These are phyloP conservation scores for Urochloa ruziziensis DNA, from an alignment of 176 grass and related monocot species.

Conservation along the genomic window DNA sequence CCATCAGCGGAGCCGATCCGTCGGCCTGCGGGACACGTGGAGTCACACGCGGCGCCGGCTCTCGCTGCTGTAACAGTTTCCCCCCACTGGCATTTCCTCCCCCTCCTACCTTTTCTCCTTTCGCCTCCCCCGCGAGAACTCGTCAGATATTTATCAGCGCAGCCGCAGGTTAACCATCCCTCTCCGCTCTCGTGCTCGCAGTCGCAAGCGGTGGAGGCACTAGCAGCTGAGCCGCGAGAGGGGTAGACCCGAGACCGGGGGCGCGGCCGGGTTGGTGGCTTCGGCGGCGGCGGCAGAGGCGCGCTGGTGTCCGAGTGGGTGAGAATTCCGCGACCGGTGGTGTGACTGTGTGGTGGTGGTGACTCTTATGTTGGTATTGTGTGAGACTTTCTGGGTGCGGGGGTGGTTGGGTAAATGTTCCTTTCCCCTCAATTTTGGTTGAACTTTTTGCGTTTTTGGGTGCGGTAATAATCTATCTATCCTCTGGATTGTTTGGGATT, in stretches of 20 bases:
- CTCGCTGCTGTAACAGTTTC: background rate
- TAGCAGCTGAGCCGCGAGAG: background rate
- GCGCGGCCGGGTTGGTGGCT: background rate
- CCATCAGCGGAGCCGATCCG: background rate
- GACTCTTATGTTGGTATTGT: background rate
- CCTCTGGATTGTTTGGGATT: background rate
- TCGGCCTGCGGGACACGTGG: conserved; percentile 34
- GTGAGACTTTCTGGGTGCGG: background rate
- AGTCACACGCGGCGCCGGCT: conserved; percentile 9
- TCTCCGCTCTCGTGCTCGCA: background rate
- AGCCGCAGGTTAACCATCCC: background rate
- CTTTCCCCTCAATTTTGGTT: background rate
- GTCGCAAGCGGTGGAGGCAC: background rate
- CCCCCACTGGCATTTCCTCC: background rate
- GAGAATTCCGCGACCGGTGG: conserved; percentile 21
- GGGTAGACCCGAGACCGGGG: conserved; percentile 6
- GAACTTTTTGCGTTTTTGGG: background rate
- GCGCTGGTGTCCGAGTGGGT: conserved; percentile 8
- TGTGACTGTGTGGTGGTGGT: background rate
- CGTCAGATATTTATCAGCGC: conserved; percentile 32
- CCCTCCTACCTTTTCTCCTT: background rate
- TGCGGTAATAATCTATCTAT: background rate
- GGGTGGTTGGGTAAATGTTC: conserved; percentile 7
- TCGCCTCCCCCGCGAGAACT: conserved; percentile 11
- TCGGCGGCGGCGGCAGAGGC: background rate